Percentiles rank a stretch among this genome's conserved stretches.
phyloP scores from a whole-genome alignment of 371 early-diverging fungal genomes.

The Chytridium lagenaria region DNA sequence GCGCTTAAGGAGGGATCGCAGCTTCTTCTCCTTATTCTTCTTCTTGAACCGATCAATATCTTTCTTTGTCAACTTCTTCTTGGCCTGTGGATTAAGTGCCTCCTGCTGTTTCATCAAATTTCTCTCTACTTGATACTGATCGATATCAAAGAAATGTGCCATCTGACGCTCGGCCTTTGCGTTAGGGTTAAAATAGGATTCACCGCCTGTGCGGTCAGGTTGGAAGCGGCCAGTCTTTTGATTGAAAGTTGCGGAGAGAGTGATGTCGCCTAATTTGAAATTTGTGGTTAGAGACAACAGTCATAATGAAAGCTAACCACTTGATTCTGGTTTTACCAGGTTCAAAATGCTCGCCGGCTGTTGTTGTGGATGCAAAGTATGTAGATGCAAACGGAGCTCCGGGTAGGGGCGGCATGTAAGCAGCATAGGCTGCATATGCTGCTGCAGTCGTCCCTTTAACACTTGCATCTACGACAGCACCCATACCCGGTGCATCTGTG shows the following conservation, averaged over 20 bases:
- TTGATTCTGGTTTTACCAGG: not conserved
- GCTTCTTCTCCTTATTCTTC: conserved; percentile 46
- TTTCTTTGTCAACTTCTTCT: conserved; percentile 44
- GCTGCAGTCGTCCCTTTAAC: conserved; percentile 18
- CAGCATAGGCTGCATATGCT: conserved; percentile 3
- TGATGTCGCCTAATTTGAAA: conserved; percentile 40
- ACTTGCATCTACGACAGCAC: no score
- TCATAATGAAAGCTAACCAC: not conserved
- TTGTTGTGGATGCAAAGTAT: conserved; percentile 10
- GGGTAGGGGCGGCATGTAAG: not conserved
- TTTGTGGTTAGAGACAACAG: not conserved
- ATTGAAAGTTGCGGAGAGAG: conserved; percentile 39
- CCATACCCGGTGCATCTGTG: no score
- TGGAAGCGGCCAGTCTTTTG: conserved; percentile 44
- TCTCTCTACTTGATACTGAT: conserved; percentile 44
- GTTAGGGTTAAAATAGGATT: conserved; percentile 42
- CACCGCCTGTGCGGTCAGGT: conserved; percentile 26
- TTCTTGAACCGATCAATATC: conserved; percentile 49
- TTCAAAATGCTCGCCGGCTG: conserved; percentile 8
- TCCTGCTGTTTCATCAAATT: conserved; percentile 30
- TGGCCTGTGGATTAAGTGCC: conserved; percentile 14
- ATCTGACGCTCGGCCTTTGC: conserved; percentile 50
- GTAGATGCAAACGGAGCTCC: no score
- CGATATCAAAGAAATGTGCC: conserved; percentile 44
- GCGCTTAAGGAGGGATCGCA: conserved; percentile 31